Evolutionary conservation across 345 rosid species (phyloP).

Genomic region (Brassica incana): DNA sequence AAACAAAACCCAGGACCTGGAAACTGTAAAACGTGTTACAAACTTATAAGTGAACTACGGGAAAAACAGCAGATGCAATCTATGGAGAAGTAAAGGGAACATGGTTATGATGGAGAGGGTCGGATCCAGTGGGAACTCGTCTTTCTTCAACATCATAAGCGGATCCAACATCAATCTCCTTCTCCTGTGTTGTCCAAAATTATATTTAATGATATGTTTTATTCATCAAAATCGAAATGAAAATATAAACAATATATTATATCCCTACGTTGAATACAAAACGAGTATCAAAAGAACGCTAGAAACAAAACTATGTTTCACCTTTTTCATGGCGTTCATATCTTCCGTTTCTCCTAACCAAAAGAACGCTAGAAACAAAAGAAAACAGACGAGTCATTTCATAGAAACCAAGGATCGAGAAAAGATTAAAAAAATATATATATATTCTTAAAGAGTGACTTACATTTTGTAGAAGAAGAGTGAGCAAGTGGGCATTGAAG

Average conservation of each 20-base stretch:
- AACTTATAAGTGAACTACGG: background rate
- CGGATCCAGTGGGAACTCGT: slow-evolving; percentile 43
- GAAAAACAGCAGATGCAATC: slow-evolving; percentile 4
- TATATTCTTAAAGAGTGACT: background rate
- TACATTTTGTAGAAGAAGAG: slow-evolving; percentile 36
- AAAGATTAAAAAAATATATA: background rate
- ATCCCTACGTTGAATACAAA: too few species aligned
- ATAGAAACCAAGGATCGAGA: background rate
- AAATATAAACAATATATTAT: too few species aligned
- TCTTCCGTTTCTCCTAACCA: slow-evolving; percentile 30
- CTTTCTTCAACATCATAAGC: slow-evolving; percentile 36
- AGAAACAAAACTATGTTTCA: background rate
- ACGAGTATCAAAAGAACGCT: background rate
- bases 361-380: slow-evolving; percentile 18
- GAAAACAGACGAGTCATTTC: background rate
- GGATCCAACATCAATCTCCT: slow-evolving; percentile 18
- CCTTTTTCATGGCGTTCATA: slow-evolving; percentile 31
- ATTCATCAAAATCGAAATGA: background rate
- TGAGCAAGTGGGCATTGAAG: background rate
- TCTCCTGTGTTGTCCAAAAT: slow-evolving; percentile 14
- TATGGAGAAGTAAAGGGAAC: slow-evolving; percentile 31
- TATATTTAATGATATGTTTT: background rate
- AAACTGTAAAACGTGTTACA: background rate
- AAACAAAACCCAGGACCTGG: slow-evolving; percentile 11
- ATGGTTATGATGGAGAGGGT: slow-evolving; percentile 42